Conservation (phyloP, 441 rosid genomes). For the Adansonia rubrostipa region DNA sequence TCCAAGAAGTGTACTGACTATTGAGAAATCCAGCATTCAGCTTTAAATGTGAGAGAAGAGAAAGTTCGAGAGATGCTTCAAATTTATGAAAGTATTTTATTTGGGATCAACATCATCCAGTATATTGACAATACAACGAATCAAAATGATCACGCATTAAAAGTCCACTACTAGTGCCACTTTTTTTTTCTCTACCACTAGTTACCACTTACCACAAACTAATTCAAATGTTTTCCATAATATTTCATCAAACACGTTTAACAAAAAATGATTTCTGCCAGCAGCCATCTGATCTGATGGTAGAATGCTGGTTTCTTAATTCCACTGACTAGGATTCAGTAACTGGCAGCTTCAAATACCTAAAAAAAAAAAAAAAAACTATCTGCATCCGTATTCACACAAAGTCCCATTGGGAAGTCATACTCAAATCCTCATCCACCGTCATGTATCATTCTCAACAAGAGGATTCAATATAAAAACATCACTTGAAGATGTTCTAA, state of each 20-base stretch:
- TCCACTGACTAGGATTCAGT: neutral
- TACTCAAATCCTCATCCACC: neutral
- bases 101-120: neutral
- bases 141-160: neutral
- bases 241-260: neutral
- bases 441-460: neutral
- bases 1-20: neutral
- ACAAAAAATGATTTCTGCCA: neutral
- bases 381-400: neutral
- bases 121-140: neutral
- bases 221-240: neutral
- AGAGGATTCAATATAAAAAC: neutral
- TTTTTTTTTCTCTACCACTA: neutral
- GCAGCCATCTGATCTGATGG: too few species aligned
- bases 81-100: neutral
- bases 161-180: neutral
- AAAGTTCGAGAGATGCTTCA: neutral
- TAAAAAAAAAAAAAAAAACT: too few species aligned
- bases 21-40: constrained; percentile 14
- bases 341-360: too few species aligned
- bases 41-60: neutral
- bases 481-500: neutral
- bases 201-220: neutral
- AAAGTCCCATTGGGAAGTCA: neutral
- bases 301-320: neutral